These are phyloP conservation scores for Aspergillus sp. DNA, from an alignment of 2,329 filamentous ascomycete genomes.

Conservation along the genomic window DNA sequence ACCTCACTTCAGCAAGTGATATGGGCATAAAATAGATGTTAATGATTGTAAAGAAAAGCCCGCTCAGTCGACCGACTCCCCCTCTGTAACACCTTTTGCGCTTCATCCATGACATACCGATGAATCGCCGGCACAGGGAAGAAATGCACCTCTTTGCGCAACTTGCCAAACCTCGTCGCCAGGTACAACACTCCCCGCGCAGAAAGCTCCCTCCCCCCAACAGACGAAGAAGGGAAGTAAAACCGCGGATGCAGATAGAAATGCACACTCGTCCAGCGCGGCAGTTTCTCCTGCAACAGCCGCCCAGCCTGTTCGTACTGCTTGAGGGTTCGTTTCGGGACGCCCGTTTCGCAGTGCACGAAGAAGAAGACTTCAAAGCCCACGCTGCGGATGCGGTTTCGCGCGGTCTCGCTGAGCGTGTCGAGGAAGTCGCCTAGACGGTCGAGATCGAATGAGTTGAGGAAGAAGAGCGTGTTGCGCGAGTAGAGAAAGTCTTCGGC, in stretches of 20 bases:
- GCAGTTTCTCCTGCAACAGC: slow-evolving; percentile 20
- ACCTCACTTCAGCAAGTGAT: too few relatives aligned
- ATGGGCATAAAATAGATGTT: too few relatives aligned
- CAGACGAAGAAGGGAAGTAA: slow-evolving; percentile 23
- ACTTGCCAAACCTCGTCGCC: slow-evolving; percentile 21
- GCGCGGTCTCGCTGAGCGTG: slow-evolving; percentile 27
- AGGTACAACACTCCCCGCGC: slow-evolving; percentile 27
- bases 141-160: slow-evolving; percentile 25
- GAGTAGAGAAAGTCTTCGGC: slow-evolving; percentile 31
- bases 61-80: slow-evolving; percentile 1
- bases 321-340: slow-evolving; percentile 27
- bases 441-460: slow-evolving; percentile 28
- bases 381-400: slow-evolving; percentile 26
- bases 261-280: slow-evolving; percentile 19
- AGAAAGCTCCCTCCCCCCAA: slow-evolving; percentile 23
- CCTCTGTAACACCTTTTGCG: slow-evolving; percentile 10
- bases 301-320: slow-evolving; percentile 25
- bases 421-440: slow-evolving; percentile 26
- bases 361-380: slow-evolving; percentile 34
- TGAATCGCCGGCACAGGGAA: slow-evolving; percentile 24
- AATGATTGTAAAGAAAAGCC: neutral
- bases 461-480: slow-evolving; percentile 30
- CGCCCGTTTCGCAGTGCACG: slow-evolving; percentile 28
- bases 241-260: slow-evolving; percentile 32
- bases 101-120: slow-evolving; percentile 21